Conservation (phyloP, 2,329 filamentous ascomycete species). For the Paecilomyces niveus region DNA sequence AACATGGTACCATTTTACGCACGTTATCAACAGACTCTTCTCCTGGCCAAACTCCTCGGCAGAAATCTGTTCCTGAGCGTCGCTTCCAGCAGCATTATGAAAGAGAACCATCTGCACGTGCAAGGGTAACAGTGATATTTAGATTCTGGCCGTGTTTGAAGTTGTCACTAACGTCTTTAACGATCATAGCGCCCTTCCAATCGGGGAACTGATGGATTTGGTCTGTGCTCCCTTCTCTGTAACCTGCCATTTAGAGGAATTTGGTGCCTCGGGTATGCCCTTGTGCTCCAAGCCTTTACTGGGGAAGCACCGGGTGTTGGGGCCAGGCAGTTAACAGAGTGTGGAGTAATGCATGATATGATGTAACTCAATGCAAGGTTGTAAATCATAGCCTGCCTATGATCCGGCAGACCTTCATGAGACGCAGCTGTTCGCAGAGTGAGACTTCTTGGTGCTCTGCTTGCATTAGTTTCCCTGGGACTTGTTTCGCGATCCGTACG, state of each 20-base stretch:
- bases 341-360: neutral
- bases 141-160: neutral
- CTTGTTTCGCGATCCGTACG: neutral
- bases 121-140: neutral
- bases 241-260: neutral
- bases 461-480: neutral
- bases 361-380: neutral
- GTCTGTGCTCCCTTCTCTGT: neutral
- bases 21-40: too few relatives aligned
- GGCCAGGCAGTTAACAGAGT: neutral
- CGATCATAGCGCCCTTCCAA: neutral
- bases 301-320: neutral
- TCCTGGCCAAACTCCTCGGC: too few relatives aligned
- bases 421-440: neutral
- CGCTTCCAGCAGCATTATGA: neutral
- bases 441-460: neutral
- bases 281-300: neutral
- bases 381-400: neutral
- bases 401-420: neutral
- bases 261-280: neutral
- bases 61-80: too few relatives aligned
- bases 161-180: neutral
- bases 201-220: neutral
- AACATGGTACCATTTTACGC: neutral
- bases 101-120: neutral